These are phyloP conservation scores for Ogataea parapolymorpha DNA, from an alignment of 805 yeast species.

Conservation along the genomic window DNA sequence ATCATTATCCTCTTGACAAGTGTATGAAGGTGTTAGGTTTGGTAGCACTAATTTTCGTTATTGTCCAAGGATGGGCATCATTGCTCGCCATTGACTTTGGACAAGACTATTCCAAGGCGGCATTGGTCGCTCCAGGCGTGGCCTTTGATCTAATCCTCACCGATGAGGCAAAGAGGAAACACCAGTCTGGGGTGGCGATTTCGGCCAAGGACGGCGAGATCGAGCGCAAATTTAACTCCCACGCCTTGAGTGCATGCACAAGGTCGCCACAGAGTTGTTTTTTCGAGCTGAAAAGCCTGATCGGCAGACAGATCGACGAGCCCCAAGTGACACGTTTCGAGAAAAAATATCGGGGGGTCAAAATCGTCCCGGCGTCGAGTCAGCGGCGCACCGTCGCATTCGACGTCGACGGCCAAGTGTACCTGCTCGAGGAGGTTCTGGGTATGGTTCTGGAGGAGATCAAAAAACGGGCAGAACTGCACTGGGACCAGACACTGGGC, in stretches of 20 bases:
- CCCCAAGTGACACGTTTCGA: slow-evolving; percentile 45
- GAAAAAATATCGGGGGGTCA: slow-evolving; percentile 58
- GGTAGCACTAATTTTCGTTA: slow-evolving; percentile 2
- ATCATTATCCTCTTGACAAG: slow-evolving; percentile 4
- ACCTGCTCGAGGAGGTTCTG: slow-evolving; percentile 67
- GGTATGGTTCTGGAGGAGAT: slow-evolving; percentile 80
- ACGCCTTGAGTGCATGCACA: slow-evolving; percentile 65
- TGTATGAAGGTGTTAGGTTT: slow-evolving; percentile 4
- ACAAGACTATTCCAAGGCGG: slow-evolving; percentile 81
- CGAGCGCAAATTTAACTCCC: slow-evolving; percentile 76
- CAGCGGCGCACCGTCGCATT: slow-evolving; percentile 58
- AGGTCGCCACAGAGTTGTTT: slow-evolving; percentile 72
- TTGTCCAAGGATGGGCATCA: slow-evolving; percentile 42
- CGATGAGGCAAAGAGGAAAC: slow-evolving; percentile 89
- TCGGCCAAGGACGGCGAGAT: slow-evolving; percentile 43
- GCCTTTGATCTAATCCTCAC: slow-evolving; percentile 86
- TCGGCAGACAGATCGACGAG: slow-evolving; percentile 61
- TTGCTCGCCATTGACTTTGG: slow-evolving; percentile 89
- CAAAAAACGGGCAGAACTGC: slow-evolving; percentile 57
- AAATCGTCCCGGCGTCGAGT: slow-evolving; percentile 39
- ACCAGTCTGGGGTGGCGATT: slow-evolving; percentile 72
- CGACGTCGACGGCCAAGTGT: slow-evolving; percentile 36
- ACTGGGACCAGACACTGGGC: slow-evolving; percentile 53
- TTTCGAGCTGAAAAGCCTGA: slow-evolving; percentile 61
- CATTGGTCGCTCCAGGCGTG: slow-evolving; percentile 84